Percentiles rank a stretch among this genome's conserved stretches.
Conservation (phyloP, 345 rosid species). For the Rhizophora mangle region DNA sequence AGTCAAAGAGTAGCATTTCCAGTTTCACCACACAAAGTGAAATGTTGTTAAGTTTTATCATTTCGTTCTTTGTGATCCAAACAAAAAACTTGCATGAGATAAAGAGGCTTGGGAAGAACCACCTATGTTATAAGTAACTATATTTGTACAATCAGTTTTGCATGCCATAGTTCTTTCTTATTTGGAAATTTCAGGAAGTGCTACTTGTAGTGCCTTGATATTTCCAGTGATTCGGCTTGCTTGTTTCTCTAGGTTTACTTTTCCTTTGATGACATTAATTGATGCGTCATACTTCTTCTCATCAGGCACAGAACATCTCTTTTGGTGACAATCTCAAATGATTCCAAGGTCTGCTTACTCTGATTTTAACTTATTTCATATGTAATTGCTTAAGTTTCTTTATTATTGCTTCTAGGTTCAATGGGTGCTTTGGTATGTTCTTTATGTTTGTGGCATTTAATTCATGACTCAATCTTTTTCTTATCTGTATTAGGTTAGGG, state of each 20-base stretch:
- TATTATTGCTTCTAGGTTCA: not conserved
- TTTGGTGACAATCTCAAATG: constrained; percentile 51
- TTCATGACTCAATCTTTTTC: not conserved
- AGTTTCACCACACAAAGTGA: too few species aligned
- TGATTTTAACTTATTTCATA: not conserved
- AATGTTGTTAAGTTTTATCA: too few species aligned
- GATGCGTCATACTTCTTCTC: not conserved
- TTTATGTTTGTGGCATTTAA: not conserved
- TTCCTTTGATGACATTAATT: not conserved
- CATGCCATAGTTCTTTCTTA: too few species aligned
- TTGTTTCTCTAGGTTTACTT: constrained; percentile 2
- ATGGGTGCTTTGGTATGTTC: not conserved
- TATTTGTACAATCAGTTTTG: too few species aligned
- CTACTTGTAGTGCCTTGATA: too few species aligned
- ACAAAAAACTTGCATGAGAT: too few species aligned
- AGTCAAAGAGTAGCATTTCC: too few species aligned
- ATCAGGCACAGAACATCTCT: constrained; percentile 54
- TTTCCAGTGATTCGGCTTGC: too few species aligned
- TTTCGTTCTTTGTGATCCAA: too few species aligned
- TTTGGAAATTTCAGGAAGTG: too few species aligned
- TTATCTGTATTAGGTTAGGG: constrained; percentile 41
- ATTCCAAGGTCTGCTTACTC: constrained; percentile 49
- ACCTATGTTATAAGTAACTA: too few species aligned
- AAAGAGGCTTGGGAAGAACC: too few species aligned
- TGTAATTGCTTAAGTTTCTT: not conserved